Base-by-base conservation (phyloP, 495 filamentous ascomycete species). In the Hamigera avellanea region DNA sequence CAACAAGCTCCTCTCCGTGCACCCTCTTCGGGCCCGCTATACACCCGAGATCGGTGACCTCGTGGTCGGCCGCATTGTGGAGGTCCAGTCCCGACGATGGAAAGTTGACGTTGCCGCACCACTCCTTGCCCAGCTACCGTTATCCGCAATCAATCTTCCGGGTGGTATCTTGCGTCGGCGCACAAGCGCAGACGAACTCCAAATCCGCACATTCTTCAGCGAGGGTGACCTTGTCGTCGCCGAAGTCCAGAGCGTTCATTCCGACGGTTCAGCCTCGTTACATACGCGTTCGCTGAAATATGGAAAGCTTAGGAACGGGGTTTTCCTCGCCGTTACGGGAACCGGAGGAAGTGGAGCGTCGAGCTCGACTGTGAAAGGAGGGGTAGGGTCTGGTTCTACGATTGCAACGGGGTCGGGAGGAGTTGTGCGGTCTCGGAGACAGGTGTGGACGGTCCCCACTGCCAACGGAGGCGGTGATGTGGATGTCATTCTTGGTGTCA, bases 41-140 rank as follows among this genome's bases (percentile, higher is more conserved):
- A 83, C 75, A 0, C 91, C 91, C 18, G 86, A 94, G 56, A 93
- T 98, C 42, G 91, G 91, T 40, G 91, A 98, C 59, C 70, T 96
- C 2, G 84, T 98, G 3, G 79, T 98, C 4, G 93, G 91, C 26
- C 79, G 91, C 40, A 94, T 98, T 45, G 76, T 89, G 42, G 82
- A 88, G 51, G 91, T 96, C 12, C 86, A 94, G 50, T 73, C 79
- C 6, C 76, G 78, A 54, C 79, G 88, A 18, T 98, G 91, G 91
- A 83, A 80, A 42, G 89, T 96, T 43, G 93, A 98, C 52, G 80
- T 98, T 31, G 80, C 82, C 34, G 80, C 81, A 14, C 79, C 86
- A 0, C 72, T 88, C 25, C 78, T 93, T 1, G 88, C 89, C 0
- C 66, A 76, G 14, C 73, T 98, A 0, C 86, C 86, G 5, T 72